Percentiles rank a stretch among this genome's conserved stretches.
Conservation (phyloP, 306 rosid genomes). For the Hippophae tibetana region DNA sequence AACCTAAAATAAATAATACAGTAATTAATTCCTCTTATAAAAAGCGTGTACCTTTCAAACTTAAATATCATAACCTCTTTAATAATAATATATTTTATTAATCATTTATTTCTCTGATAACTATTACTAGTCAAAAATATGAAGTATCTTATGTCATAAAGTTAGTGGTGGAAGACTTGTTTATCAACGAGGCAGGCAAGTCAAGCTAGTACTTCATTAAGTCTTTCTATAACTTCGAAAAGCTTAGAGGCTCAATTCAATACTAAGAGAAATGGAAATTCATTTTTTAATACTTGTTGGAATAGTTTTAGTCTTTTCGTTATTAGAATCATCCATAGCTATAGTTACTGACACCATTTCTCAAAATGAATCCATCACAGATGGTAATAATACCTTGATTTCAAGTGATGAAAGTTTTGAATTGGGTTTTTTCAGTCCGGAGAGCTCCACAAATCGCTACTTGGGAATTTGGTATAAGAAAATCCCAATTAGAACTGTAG, state of each 20-base stretch:
- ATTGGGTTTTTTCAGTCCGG: conserved; percentile 13
- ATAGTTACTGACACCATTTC: neutral
- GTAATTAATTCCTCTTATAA: too few relatives aligned
- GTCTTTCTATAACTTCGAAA: neutral
- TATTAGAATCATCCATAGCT: neutral
- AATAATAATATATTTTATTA: too few relatives aligned
- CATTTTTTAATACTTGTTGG: neutral
- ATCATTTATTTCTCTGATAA: too few relatives aligned
- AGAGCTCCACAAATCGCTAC: conserved; percentile 6
- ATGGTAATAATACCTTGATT: conserved; percentile 11
- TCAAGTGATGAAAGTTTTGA: conserved; percentile 10
- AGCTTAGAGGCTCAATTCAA: neutral
- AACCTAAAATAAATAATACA: too few relatives aligned
- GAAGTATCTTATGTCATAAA: too few relatives aligned
- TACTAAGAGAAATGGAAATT: neutral
- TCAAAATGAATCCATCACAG: conserved; percentile 8
- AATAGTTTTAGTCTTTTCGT: neutral
- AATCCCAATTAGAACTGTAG: neutral
- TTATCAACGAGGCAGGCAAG: too few relatives aligned
- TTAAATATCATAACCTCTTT: too few relatives aligned
- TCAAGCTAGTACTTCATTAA: too few relatives aligned
- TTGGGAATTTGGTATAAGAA: conserved; percentile 18
- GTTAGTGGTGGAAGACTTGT: too few relatives aligned
- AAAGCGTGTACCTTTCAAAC: too few relatives aligned
- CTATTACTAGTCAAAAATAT: too few relatives aligned